Evolutionary conservation across 495 filamentous ascomycete genomes (phyloP), one percentile per base, ranked within the genome.

Genomic region (Penicillium cinerascens): DNA sequence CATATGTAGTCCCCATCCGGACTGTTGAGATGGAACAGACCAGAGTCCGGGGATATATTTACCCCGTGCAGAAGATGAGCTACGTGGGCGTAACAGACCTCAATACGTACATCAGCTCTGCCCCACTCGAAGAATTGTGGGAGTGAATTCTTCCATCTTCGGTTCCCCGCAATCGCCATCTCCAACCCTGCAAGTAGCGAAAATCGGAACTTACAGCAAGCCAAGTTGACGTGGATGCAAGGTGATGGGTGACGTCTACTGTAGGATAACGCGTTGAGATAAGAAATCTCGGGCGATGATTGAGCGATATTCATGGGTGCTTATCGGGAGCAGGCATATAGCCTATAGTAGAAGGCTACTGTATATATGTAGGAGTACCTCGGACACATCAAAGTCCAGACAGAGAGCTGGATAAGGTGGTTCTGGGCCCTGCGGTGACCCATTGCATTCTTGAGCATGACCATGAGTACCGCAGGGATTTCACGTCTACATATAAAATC

Each of bases 121-220:
- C 15, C 20, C 20, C 5, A 13, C 10, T 33, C 3, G 47, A 42
- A 45, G 47, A 47, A 55, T 47, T 8, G 47, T 51, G 58, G 55
- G 25, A 40, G 47, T 61, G 47, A 48, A 46, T 61, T 58, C 45
- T 51, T 54, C 54, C 58, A 50, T 51, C 16, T 2, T 3, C 29
- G 1, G 29, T 10, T 29, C 10, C 29, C 8, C 2, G 10, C 7
- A 10, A 5, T 29, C 26, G 26, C 26, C 1, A 10, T 13, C 9
- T 10, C 11, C 11, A 33, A 10, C 11, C 13, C 29, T 15, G 29
- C 11, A 11, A 33, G 13, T 33, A 33, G 29, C 29, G 29, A 13
- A n/a, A 17, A 20, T 15, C 4, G 35, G 27, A 18, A 23, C 6
- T 23, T 6, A 23, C 2, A 23, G 29, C 11, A 11, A 13, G 29